These are phyloP conservation scores for Phaseolus coccineus DNA, from an alignment of 331 rosid species.

Conservation along the genomic window DNA sequence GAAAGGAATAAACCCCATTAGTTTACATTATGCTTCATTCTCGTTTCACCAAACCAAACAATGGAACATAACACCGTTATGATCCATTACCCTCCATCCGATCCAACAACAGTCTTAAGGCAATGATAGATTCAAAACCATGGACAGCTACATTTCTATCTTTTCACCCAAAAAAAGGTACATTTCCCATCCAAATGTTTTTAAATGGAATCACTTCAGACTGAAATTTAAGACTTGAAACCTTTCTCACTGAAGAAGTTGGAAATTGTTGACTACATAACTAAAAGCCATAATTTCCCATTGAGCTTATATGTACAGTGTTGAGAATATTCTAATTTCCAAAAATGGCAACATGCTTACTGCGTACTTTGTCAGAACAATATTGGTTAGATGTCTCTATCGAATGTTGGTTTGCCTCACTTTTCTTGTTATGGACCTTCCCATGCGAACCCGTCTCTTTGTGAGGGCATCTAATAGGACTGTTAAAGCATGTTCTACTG, in stretches of 20 bases:
- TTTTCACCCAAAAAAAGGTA: background rate
- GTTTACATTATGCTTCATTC: background rate
- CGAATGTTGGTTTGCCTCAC: conserved; percentile 67
- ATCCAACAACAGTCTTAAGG: background rate
- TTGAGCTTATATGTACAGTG: conserved; percentile 19
- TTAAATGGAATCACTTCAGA: conserved; percentile 23
- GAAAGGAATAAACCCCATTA: background rate
- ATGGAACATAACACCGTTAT: background rate
- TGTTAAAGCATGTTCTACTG: conserved; percentile 68
- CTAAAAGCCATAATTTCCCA: conserved; percentile 16
- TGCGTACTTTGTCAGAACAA: conserved; percentile 33
- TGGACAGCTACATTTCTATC: conserved; percentile 20
- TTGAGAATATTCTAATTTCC: conserved; percentile 34
- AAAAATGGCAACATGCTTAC: conserved; percentile 44
- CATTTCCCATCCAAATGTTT: background rate
- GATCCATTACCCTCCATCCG: background rate
- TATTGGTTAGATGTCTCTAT: conserved; percentile 52
- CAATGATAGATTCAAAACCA: conserved; percentile 1
- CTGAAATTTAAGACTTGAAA: conserved; percentile 36
- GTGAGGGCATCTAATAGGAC: conserved; percentile 82
- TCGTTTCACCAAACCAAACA: background rate
- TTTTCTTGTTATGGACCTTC: conserved; percentile 85
- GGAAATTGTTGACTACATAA: conserved; percentile 24
- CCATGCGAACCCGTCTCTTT: conserved; percentile 85
- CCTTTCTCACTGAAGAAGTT: conserved; percentile 5